Conservation (phyloP, 208 protist species). For the Herpetomonas tarakana region DNA sequence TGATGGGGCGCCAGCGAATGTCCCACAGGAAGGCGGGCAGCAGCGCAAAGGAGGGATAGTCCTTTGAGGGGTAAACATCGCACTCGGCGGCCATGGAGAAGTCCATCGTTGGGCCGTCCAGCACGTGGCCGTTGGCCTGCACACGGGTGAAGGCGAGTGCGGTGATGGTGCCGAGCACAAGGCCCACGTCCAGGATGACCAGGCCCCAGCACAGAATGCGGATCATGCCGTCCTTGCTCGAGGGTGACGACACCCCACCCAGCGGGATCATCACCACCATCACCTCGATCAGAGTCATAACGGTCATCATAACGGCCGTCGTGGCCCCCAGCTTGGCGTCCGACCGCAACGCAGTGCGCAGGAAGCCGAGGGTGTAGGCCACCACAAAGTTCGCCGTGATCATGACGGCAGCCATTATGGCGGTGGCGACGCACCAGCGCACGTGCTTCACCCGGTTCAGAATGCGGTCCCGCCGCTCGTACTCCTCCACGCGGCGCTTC, state of each 20-base stretch:
- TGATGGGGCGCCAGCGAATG: conserved; percentile 78
- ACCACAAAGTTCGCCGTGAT: conserved; percentile 67
- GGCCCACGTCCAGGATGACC: conserved; percentile 58
- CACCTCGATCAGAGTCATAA: conserved; percentile 61
- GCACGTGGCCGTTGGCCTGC: conserved; percentile 39
- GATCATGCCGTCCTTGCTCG: conserved; percentile 58
- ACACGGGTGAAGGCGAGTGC: conserved; percentile 74
- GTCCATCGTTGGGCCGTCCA: conserved; percentile 58
- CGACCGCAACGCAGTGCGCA: conserved; percentile 50
- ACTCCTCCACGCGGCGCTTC: conserved; percentile 48
- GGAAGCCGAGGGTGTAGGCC: conserved; percentile 69
- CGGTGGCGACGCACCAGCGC: conserved; percentile 70
- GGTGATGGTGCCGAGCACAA: conserved; percentile 63
- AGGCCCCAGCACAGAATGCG: conserved; percentile 70
- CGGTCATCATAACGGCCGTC: conserved; percentile 50
- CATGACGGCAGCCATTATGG: conserved; percentile 54
- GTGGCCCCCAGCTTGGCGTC: conserved; percentile 57
- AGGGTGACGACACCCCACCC: conserved; percentile 29
- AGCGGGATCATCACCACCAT: conserved; percentile 73
- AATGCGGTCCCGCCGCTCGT: conserved; percentile 44
- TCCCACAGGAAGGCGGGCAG: conserved; percentile 65
- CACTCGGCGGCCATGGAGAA: conserved; percentile 53
- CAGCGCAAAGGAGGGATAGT: conserved; percentile 56
- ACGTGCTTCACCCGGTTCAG: conserved; percentile 53
- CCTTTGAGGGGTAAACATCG: conserved; percentile 24